Evolutionary conservation across 1,284 basidiomycete genomes (phyloP).

Genomic region (Thelephora terrestris): DNA sequence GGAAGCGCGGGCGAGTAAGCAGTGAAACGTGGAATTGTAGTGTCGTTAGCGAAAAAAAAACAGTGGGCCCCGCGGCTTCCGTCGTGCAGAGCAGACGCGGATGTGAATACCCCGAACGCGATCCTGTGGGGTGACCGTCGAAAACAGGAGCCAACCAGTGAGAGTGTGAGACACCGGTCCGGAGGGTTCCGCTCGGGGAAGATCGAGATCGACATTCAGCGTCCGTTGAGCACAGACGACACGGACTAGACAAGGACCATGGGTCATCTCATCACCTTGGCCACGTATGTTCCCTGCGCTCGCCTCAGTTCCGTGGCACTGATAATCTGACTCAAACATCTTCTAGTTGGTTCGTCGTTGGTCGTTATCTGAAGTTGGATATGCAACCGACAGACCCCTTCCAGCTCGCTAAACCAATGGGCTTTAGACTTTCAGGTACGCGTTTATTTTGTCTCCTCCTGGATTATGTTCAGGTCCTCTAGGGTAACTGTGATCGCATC

Average conservation of each 20-base stretch:
- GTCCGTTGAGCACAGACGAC: no score
- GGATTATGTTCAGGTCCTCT: background rate
- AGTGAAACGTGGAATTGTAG: background rate
- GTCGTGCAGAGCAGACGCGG: no score
- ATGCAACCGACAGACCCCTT: background rate
- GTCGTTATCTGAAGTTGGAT: background rate
- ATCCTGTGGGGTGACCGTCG: no score
- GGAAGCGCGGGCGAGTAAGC: conserved; percentile 36
- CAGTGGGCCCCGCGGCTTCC: no score
- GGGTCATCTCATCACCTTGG: conserved; percentile 75
- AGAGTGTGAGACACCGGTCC: no score
- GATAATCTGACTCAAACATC: conserved; percentile 1
- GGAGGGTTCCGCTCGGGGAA: no score
- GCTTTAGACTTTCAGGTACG: conserved; percentile 84
- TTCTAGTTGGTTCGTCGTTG: conserved; percentile 31
- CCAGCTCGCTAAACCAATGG: conserved; percentile 92
- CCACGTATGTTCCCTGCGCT: conserved; percentile 23
- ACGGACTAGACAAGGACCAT: conserved; percentile 24
- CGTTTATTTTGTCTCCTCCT: background rate
- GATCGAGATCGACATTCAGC: no score
- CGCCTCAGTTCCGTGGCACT: conserved; percentile 4
- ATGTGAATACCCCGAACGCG: no score
- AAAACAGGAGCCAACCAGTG: no score
- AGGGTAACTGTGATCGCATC: conserved; percentile 92
- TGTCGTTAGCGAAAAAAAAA: background rate